A percentile compares a stretch with the other conserved stretches of the same genome.
phyloP scores from a whole-genome alignment of 2,329 filamentous ascomycete genomes.

The Fusarium sp. region DNA sequence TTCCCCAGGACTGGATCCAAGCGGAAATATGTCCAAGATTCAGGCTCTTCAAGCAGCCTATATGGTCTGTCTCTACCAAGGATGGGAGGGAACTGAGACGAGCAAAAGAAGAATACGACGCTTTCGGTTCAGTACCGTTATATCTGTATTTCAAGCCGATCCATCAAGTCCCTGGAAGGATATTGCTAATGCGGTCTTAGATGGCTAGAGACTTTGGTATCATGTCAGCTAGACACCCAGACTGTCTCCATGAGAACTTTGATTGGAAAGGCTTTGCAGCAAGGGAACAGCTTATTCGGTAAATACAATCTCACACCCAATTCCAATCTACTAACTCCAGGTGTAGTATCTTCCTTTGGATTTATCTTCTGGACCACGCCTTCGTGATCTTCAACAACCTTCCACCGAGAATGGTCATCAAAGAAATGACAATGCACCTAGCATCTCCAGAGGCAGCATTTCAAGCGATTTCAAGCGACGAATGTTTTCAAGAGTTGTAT shows the following conservation, averaged over 20 bases:
- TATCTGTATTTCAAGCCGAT: too few relatives aligned
- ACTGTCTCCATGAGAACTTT: neutral
- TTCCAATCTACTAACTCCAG: neutral
- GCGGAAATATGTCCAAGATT: neutral
- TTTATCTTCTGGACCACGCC: neutral
- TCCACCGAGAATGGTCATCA: neutral
- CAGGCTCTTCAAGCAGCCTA: conserved; percentile 3
- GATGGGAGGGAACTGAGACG: neutral
- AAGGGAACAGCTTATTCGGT: conserved; percentile 7
- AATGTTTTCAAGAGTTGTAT: neutral
- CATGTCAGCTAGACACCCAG: neutral
- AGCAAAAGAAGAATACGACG: neutral
- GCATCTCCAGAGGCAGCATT: neutral
- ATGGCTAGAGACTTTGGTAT: conserved; percentile 2
- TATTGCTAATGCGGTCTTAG: too few relatives aligned
- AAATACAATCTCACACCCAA: fast-evolving
- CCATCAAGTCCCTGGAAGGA: too few relatives aligned
- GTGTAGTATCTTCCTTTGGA: neutral
- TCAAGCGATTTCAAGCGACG: neutral
- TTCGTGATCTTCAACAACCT: conserved; percentile 7
- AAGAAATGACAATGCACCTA: conserved; percentile 10
- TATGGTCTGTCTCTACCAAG: conserved; percentile 1
- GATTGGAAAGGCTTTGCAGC: neutral
- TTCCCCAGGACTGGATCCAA: fast-evolving
- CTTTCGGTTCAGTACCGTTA: neutral